Conservation (phyloP, 176 grass and related monocot species). For the Urochloa ruziziensis region DNA sequence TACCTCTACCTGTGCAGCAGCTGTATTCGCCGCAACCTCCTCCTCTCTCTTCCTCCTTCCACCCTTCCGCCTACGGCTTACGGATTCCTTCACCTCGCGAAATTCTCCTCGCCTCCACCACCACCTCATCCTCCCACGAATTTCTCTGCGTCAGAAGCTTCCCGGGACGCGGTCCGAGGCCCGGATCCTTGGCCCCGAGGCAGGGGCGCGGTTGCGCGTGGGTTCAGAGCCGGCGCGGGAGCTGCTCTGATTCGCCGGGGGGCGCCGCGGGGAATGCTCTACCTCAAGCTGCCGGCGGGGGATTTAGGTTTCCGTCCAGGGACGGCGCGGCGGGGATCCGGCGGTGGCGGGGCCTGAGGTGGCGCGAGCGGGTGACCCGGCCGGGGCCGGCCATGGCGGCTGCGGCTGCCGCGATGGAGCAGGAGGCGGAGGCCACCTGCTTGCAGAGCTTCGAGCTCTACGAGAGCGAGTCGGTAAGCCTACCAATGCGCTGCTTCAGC, state of each 20-base stretch:
- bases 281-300: slow-evolving; percentile 66
- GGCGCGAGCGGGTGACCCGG: slow-evolving; percentile 26
- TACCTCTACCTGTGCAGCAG: background rate
- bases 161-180: background rate
- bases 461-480: slow-evolving; percentile 66
- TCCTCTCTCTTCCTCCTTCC: background rate
- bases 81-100: slow-evolving; percentile 24
- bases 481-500: slow-evolving; percentile 1
- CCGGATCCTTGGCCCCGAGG: background rate
- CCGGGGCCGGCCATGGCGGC: slow-evolving; percentile 24
- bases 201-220: background rate
- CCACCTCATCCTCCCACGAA: background rate
- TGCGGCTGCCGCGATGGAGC: background rate
- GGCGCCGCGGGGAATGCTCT: slow-evolving; percentile 55
- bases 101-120: slow-evolving; percentile 14
- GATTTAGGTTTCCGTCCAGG: slow-evolving; percentile 48
- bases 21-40: slow-evolving; percentile 28
- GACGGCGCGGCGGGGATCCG: slow-evolving; percentile 21
- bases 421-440: slow-evolving; percentile 31
- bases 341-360: slow-evolving; percentile 34
- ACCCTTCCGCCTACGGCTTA: slow-evolving; percentile 9
- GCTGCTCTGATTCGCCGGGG: slow-evolving; percentile 25
- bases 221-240: background rate
- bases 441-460: slow-evolving; percentile 77
- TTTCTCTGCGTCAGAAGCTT: background rate